Evolutionary conservation across 805 yeast species (phyloP).

Genomic region (Candida anglica): DNA sequence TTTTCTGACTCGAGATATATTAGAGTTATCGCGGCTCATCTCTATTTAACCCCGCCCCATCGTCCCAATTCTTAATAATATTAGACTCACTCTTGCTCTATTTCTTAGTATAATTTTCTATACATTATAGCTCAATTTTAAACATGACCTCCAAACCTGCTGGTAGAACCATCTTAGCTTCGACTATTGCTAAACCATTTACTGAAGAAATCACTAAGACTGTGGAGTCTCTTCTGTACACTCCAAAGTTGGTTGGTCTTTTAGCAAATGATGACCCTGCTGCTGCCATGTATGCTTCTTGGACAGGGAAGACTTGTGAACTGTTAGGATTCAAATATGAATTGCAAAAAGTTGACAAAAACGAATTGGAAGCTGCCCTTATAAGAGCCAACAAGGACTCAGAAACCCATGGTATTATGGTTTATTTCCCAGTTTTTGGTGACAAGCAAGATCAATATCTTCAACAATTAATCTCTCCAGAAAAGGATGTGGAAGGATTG

Average conservation of each 20-base stretch:
- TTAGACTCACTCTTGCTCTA: no score
- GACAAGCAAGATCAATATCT: slow-evolving; percentile 92
- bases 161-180: slow-evolving; percentile 82
- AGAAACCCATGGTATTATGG: slow-evolving; percentile 86
- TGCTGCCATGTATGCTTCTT: slow-evolving; percentile 88
- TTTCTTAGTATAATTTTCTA: no score
- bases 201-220: slow-evolving; percentile 64
- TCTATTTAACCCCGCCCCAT: no score
- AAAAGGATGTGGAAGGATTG: slow-evolving; percentile 95
- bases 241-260: slow-evolving; percentile 84
- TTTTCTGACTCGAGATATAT: slow-evolving; percentile 1
- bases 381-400: slow-evolving; percentile 78
- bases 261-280: slow-evolving; percentile 94
- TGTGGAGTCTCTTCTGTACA: slow-evolving; percentile 47
- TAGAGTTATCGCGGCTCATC: no score
- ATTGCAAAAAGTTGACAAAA: slow-evolving; percentile 68
- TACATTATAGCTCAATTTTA: no score
- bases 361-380: slow-evolving; percentile 78
- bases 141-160: slow-evolving; percentile 36
- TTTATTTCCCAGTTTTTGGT: slow-evolving; percentile 96
- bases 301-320: slow-evolving; percentile 91
- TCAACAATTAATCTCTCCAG: slow-evolving; percentile 87
- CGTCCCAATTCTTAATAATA: no score
- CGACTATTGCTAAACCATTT: slow-evolving; percentile 80
- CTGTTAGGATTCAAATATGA: slow-evolving; percentile 85